Conservation (phyloP, 306 rosid genomes). For the Ochetophila trinervis region DNA sequence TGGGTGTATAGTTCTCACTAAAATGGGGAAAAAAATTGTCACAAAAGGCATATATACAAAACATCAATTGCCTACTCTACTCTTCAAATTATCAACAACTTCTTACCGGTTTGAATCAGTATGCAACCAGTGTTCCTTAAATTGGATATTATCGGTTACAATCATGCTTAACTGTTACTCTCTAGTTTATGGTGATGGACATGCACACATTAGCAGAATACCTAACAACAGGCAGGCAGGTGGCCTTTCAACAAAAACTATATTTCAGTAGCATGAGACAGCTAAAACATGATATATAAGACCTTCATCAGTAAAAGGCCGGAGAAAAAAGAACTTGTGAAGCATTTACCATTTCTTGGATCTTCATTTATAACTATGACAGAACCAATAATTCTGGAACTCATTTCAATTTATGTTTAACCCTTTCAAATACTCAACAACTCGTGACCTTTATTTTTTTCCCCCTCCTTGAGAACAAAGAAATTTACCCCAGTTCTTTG, state of each 20-base stretch:
- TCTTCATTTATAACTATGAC: neutral
- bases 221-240: neutral
- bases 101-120: too few relatives aligned
- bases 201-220: neutral
- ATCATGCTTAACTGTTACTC: too few relatives aligned
- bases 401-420: neutral
- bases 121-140: too few relatives aligned
- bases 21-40: slow-evolving; percentile 12
- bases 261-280: neutral
- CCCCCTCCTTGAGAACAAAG: neutral
- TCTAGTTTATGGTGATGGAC: neutral
- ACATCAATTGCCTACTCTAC: neutral
- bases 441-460: too few relatives aligned
- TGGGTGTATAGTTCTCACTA: slow-evolving; percentile 6
- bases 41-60: slow-evolving; percentile 6
- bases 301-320: neutral
- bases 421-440: neutral
- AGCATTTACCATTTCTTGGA: neutral
- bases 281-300: neutral
- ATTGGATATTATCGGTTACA: too few relatives aligned
- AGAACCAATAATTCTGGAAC: neutral
- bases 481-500: slow-evolving; percentile 92
- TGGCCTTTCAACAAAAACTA: slow-evolving; percentile 7
- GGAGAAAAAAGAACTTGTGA: neutral
- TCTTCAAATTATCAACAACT: neutral